Evolutionary conservation across 2,329 filamentous ascomycete genomes (phyloP), one percentile per base, ranked within the genome.

Genomic region (Colletotrichum somersetense): DNA sequence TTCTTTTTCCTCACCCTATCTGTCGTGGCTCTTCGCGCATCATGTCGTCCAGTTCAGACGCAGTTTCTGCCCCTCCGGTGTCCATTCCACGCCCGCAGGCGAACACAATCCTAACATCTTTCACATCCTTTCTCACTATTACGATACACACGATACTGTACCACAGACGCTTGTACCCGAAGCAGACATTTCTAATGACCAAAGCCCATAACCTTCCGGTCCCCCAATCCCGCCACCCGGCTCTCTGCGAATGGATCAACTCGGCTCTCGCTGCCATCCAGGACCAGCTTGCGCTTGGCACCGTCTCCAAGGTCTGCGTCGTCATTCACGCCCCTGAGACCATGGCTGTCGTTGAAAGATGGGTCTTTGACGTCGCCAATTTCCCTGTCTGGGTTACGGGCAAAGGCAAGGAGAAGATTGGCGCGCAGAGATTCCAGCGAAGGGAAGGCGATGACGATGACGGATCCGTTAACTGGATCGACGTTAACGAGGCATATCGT

Each of bases 111-210:
- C 87, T 95, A 75, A 83, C 86, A 69, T 89, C 91, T 63, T 95
- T 97, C 82, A 89, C 89, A 73, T 89, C 91, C 78, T 97, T 97
- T 83, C 89, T 97, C 67, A 93, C 91, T 73, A 90, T 96, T 74
- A 89, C 93, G 77, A 89, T 96, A 74, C 95, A 98, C 85, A 93
- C 94, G 71, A 91, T 98, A 77, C 89, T 97, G 76, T 96, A 91
- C 85, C 91, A 96, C 78, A 93, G 95, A 76, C 82, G 83, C 72
- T 89, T 97, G 78, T 98, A 98, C 81, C 94, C 95, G 0, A 81
- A 84, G 61, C 83, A 89, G 38, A 93, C 94, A 46, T 98, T 97
- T 83, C 88, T 96, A 70, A 90, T 92, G 53, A 89, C 92, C 50
- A 89, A 92, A 74, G 94, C 93, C 77, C 95, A 95, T 86, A 95